Evolutionary conservation across 495 filamentous ascomycete species (phyloP).

Genomic region (Penicillium mononematosum): DNA sequence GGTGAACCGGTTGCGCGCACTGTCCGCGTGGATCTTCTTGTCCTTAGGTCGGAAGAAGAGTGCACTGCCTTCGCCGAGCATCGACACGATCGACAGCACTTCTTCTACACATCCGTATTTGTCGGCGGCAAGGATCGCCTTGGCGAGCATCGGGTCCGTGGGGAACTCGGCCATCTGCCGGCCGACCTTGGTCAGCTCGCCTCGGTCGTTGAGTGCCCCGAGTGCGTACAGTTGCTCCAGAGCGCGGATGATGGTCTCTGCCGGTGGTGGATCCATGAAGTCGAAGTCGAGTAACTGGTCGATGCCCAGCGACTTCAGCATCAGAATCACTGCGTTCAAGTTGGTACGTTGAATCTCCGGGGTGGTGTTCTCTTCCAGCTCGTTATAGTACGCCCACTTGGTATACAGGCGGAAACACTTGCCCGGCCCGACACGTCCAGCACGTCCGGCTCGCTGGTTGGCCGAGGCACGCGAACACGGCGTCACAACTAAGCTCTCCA

Average conservation of each 20-base stretch:
- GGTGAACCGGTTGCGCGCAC: slow-evolving; percentile 88
- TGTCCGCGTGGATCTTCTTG: slow-evolving; percentile 94
- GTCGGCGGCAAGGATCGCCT: slow-evolving; percentile 85
- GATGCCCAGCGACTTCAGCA: slow-evolving; percentile 88
- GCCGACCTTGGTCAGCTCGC: slow-evolving; percentile 87
- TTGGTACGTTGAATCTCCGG: slow-evolving; percentile 95
- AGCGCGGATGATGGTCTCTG: slow-evolving; percentile 86
- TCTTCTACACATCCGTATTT: slow-evolving; percentile 90
- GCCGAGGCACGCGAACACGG: slow-evolving; percentile 93
- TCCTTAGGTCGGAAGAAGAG: slow-evolving; percentile 97
- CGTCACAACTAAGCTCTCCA: slow-evolving; percentile 87
- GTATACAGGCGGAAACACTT: slow-evolving; percentile 97
- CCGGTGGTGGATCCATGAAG: slow-evolving; percentile 92
- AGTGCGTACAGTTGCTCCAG: slow-evolving; percentile 92
- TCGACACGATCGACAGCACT: slow-evolving; percentile 89
- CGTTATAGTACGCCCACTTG: slow-evolving; percentile 90
- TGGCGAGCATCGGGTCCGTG: slow-evolving; percentile 89
- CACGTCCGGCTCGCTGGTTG: slow-evolving; percentile 88
- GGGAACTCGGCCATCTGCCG: slow-evolving; percentile 98
- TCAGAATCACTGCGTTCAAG: slow-evolving; percentile 76
- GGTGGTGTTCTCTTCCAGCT: slow-evolving; percentile 88
- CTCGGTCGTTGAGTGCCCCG: slow-evolving; percentile 83
- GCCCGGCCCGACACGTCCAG: slow-evolving; percentile 87
- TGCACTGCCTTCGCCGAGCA: slow-evolving; percentile 84
- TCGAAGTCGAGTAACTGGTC: slow-evolving; percentile 94